A percentile compares a stretch with the other conserved stretches of the same genome.
Conservation (phyloP, 2,329 filamentous ascomycete genomes). For the Ophiostoma montium region DNA sequence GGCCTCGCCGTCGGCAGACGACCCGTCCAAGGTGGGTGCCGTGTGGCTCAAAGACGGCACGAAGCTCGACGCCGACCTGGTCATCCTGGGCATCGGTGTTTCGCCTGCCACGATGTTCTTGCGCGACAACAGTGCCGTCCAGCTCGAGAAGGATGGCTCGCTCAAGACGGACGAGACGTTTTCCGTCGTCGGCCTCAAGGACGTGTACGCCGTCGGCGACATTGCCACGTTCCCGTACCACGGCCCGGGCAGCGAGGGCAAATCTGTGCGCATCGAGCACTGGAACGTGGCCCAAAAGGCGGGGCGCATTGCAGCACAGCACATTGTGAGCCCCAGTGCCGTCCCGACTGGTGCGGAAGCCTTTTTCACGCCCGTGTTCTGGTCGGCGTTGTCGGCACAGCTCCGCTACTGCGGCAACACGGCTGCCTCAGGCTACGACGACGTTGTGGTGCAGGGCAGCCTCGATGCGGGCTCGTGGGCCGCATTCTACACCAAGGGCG, state of each 20-base stretch:
- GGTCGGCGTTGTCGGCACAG: conserved; percentile 83
- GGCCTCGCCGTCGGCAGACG: conserved; percentile 54
- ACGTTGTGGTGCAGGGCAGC: conserved; percentile 65
- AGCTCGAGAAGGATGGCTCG: conserved; percentile 73
- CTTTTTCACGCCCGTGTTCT: conserved; percentile 86
- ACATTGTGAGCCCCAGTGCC: conserved; percentile 55
- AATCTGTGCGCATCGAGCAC: conserved; percentile 75
- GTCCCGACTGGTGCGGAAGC: conserved; percentile 38
- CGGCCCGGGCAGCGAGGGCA: conserved; percentile 68
- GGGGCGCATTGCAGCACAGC: conserved; percentile 63
- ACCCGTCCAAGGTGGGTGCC: conserved; percentile 60
- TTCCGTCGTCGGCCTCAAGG: conserved; percentile 57
- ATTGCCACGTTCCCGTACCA: conserved; percentile 92
- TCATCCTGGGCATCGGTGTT: conserved; percentile 85
- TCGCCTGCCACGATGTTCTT: conserved; percentile 74
- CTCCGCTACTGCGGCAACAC: conserved; percentile 90
- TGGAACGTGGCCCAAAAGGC: conserved; percentile 97
- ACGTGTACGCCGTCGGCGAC: conserved; percentile 88
- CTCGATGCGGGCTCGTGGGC: conserved; percentile 67
- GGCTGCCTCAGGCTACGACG: conserved; percentile 56
- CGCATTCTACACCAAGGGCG: conserved; percentile 77
- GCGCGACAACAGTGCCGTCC: conserved; percentile 52
- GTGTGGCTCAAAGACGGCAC: conserved; percentile 80
- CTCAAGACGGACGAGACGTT: conserved; percentile 70
- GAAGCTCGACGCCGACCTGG: conserved; percentile 69